A percentile compares a stretch with the other conserved stretches of the same genome.
phyloP scores from a whole-genome alignment of 768 basidiomycete genomes.

The Boletus edulis region DNA sequence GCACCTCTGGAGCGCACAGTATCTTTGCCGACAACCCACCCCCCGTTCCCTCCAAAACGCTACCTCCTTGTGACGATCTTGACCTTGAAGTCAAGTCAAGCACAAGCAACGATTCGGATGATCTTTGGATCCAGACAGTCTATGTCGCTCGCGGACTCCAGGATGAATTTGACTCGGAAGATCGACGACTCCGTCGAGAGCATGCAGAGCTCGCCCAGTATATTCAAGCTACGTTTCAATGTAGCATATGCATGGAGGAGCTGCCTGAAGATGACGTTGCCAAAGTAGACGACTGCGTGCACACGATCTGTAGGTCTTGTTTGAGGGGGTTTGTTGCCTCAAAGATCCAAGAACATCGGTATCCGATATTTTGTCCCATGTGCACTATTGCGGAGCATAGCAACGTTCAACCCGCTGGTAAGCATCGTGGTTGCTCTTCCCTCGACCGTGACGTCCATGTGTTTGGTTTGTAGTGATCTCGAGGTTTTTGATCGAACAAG shows the following conservation, averaged over 20 bases:
- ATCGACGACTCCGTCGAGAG: slow-evolving; percentile 37
- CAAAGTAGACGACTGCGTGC: slow-evolving; percentile 43
- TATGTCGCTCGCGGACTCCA: slow-evolving; percentile 33
- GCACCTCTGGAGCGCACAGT: slow-evolving; percentile 13
- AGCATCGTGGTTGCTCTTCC: slow-evolving; percentile 1
- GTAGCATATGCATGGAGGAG: slow-evolving; percentile 56
- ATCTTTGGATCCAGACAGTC: slow-evolving; percentile 4
- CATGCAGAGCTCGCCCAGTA: slow-evolving; percentile 25
- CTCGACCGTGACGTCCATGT: background rate
- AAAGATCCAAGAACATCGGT: slow-evolving; percentile 51
- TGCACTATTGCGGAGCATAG: slow-evolving; percentile 38
- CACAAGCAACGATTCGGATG: background rate
- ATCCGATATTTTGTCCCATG: slow-evolving; percentile 60
- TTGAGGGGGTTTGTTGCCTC: slow-evolving; percentile 40
- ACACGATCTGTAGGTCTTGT: slow-evolving; percentile 56
- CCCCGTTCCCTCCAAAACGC: slow-evolving; percentile 17
- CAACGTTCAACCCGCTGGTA: slow-evolving; percentile 31
- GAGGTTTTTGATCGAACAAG: slow-evolving; percentile 37
- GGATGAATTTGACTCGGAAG: slow-evolving; percentile 40
- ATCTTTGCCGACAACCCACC: slow-evolving; percentile 29
- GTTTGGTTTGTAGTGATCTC: slow-evolving; percentile 35
- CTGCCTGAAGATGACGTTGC: slow-evolving; percentile 42
- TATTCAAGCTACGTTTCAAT: slow-evolving; percentile 43
- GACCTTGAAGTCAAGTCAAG: background rate
- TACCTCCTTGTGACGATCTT: slow-evolving; percentile 10